Base-by-base conservation (phyloP, 2,329 filamentous ascomycete species). In the Paecilomyces sp. region DNA sequence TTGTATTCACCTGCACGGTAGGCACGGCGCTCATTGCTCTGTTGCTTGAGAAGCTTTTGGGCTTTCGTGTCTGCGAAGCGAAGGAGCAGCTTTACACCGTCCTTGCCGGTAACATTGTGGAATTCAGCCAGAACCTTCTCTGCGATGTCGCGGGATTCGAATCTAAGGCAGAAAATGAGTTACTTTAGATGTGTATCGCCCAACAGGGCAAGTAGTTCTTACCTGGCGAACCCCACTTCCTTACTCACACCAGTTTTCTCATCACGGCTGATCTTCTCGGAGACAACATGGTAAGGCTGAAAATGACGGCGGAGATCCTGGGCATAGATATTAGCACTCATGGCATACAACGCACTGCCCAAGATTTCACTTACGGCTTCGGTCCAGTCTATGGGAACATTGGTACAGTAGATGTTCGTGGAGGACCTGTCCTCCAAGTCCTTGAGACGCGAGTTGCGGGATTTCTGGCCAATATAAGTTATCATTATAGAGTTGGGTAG, bases 1-100 rank as follows among this genome's bases (percentile, higher is more conserved):
- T 92, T 92, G 78, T 97, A 97, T 79, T 97, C 94, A 60, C 94
- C 94, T 60, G 93, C 94, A 61, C 94, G 91, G 79, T 96, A 97
- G 71, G 96, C 91, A 62, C 94, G 92, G 60, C 92, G 91, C 73
- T 96, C 92, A 33, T 94, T 92, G 51, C 93, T 97, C 72, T 97
- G 89, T 64, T 94, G 89, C 83, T 99, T 99, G 67, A 99, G 83
- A 72, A 94, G 87, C 81, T 99, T 99, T 77, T 99, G 94, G 63
- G 93, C 90, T 58, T 94, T 91, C 41, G 94, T 99, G 72, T 99
- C 94, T 63, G 95, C 93, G 74, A 96, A 99, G 65, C 94, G 92
- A 67, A 99, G 92, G 77, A 97, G 92, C 77, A 94, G 85, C 64
- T 92, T 87, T 65, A 94, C 85, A 30, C 88, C 86, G 69, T 96